Evolutionary conservation across 495 filamentous ascomycete species (phyloP), one percentile per base, ranked within the genome.

Genomic region (Aspergillus diversus): DNA sequence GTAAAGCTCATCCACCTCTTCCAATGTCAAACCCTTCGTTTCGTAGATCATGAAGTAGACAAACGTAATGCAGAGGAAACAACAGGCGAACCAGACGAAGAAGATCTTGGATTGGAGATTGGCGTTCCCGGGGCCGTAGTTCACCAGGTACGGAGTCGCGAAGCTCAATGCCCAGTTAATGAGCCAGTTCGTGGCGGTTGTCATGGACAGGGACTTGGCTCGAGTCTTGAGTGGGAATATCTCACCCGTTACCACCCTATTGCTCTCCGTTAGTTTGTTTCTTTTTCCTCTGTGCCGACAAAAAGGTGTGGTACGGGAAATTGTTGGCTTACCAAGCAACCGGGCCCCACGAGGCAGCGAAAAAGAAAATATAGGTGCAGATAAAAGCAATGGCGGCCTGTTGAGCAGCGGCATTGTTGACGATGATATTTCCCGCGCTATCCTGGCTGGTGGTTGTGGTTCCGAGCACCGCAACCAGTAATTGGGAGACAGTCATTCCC

Each of bases 1-100:
- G 71, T 93, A 95, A 37, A 94, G 77, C 77, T 94, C 87, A 71
- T 94, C 91, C 35, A 94, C 85, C 74, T 93, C 84, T 72, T 95
- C 91, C n/a, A 93, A 82, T 0, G 85, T 87, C 8, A 91, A 82
- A 17, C 91, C 91, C 81, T 94, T 93, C 52, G 91, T 95, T 77
- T 94, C 92, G 73, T 92, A 93, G 72, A 96, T 89, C 73, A 89
- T 83, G 56, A 73, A 70, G 70, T 87, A 94, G 5, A 92, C 90
- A 68, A 93, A 93, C 31, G 86, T 69, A 58, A 85, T 85, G 64
- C 87, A 89, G 64, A 92, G 63, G 64, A 90, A 86, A 75, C 90
- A 93, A 72, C 82, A 87, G 3, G 80, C 84, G 63, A 86, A 87
- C 90, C 91, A 94, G 71, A 92, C 84, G 77, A 92, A 93, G 82